A percentile compares a stretch with the other conserved stretches of the same genome.
phyloP scores from a whole-genome alignment of 768 basidiomycete species.

The Tephrocybe rancida region DNA sequence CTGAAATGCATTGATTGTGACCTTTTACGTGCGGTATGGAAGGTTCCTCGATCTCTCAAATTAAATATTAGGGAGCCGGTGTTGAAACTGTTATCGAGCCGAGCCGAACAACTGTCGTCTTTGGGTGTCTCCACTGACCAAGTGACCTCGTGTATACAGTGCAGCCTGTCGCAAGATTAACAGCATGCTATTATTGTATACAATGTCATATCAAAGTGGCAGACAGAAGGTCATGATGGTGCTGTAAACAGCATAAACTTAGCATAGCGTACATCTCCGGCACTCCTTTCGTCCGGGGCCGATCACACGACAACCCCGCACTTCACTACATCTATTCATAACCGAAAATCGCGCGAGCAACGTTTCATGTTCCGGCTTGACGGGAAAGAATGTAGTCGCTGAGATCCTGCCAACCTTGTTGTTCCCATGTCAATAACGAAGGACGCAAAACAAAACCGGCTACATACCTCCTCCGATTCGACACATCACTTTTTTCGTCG shows the following conservation, averaged over 20 bases:
- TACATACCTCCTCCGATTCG: constrained; percentile 82
- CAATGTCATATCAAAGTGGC: constrained; percentile 19
- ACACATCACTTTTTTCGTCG: constrained; percentile 87
- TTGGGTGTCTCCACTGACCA: not conserved
- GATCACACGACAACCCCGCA: not conserved
- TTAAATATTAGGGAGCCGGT: not conserved
- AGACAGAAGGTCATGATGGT: constrained; percentile 21
- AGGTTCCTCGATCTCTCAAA: not conserved
- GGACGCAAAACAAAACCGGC: constrained; percentile 2
- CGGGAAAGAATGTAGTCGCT: constrained; percentile 77
- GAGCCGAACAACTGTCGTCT: constrained; percentile 2
- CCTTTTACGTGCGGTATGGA: constrained; percentile 3
- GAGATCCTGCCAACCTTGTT: constrained; percentile 77
- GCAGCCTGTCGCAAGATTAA: constrained; percentile 7
- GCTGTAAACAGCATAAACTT: constrained; percentile 22
- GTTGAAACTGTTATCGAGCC: constrained; percentile 2
- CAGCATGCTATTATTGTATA: constrained; percentile 20
- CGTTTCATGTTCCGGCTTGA: constrained; percentile 61
- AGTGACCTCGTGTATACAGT: not conserved
- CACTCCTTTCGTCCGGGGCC: constrained; percentile 1
- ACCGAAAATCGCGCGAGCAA: not conserved
- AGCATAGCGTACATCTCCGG: not conserved
- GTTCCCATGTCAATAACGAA: constrained; percentile 12
- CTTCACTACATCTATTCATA: constrained; percentile 2
- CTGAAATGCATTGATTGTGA: no score